Base-by-base conservation (phyloP, 345 rosid genomes). In the Linum tenue region DNA sequence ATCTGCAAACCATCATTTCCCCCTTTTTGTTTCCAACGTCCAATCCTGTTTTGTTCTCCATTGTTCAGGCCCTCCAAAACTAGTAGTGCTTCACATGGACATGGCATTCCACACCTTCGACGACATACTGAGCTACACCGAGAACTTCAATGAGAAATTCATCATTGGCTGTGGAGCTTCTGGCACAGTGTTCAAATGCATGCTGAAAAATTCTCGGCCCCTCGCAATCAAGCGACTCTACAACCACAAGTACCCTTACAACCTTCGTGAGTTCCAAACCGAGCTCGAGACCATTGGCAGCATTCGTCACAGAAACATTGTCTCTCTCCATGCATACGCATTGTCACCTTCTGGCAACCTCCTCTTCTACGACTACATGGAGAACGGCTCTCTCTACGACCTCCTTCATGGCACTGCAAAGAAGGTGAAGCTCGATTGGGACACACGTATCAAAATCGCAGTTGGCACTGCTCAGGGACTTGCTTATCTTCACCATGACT, bases 391-490 rank as follows among this genome's bases (percentile, higher is more conserved):
- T 37, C 79, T 94, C 6, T 94, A 96, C 96, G 97, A 94, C 80
- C 94, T 87, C 62, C 88, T 92, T 60, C 99, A 94, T 68, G 99
- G 99, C 88, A 48, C 50, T 22, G 31, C 31, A 7, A 85, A 84
- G 71, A 94, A 94, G 70, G 95, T 94, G 17, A 94, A 88, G 72
- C 92, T 94, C 53, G 95, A 90, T 59, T 94, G 97, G 99, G 97
- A 94, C 56, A 82, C 97, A 0, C 82, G 99, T 59, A 39, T 94
- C 81, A 88, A 77, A 62, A 77, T 90, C 64, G 95, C 97, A 0
- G 96, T 90, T 59, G 99, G 99, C 51, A 91, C 96, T 60, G 92
- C 99, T 0, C 97, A 90, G 72, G 99, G 99, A 58, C 91, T 94
- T 44, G 88, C 95, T 0, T 90, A 94, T 80, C 99, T 94, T 76